A percentile compares a stretch with the other conserved stretches of the same genome.
phyloP scores from a whole-genome alignment of 2,329 filamentous ascomycete species.

The Fusarium siculi region DNA sequence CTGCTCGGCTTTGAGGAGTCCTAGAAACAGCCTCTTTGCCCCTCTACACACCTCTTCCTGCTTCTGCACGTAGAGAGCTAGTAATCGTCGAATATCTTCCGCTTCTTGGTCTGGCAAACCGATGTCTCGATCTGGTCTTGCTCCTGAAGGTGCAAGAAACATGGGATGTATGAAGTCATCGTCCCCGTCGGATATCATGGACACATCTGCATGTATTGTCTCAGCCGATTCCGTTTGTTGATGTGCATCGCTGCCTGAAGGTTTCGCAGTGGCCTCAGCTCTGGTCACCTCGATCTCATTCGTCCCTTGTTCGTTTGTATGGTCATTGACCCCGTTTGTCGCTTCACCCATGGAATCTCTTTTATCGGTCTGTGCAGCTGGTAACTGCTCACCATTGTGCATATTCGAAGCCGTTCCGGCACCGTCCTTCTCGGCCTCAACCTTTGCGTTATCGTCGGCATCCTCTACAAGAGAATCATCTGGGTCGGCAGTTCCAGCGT shows the following conservation, averaged over 20 bases:
- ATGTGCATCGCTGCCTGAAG: background rate
- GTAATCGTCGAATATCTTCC: conserved; percentile 78
- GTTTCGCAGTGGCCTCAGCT: conserved; percentile 1
- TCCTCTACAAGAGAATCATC: conserved; percentile 32
- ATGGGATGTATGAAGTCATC: conserved; percentile 76
- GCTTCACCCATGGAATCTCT: background rate
- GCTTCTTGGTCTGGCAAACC: conserved; percentile 79
- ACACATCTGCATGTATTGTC: conserved; percentile 7
- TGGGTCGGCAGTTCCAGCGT: conserved; percentile 37
- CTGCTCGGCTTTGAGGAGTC: conserved; percentile 77
- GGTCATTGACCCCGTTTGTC: conserved; percentile 12
- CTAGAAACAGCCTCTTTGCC: conserved; percentile 73
- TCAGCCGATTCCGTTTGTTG: conserved; percentile 18
- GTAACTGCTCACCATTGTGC: conserved; percentile 19
- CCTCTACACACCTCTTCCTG: conserved; percentile 85
- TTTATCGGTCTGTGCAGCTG: background rate
- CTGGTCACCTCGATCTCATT: background rate
- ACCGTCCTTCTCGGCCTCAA: conserved; percentile 8
- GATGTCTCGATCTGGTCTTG: conserved; percentile 74
- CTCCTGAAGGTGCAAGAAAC: conserved; percentile 72
- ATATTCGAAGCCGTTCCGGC: background rate
- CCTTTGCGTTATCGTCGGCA: conserved; percentile 14
- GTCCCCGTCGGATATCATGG: conserved; percentile 33
- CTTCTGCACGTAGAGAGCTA: conserved; percentile 84
- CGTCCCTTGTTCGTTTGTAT: conserved; percentile 2